phyloP scores from a whole-genome alignment of 768 basidiomycete genomes.

The Mycena filopes region DNA sequence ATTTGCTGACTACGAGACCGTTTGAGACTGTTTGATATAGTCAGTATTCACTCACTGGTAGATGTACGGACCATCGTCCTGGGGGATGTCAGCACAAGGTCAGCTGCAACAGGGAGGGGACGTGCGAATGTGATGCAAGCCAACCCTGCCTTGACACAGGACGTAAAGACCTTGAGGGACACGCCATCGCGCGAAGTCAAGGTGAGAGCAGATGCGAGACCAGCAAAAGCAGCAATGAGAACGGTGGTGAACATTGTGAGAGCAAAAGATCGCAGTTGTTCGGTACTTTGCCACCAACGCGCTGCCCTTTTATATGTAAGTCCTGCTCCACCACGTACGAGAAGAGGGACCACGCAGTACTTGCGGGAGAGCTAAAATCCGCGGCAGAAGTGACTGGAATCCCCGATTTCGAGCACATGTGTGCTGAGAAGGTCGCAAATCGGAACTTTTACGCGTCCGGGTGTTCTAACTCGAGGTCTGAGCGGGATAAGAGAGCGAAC shows the following conservation, averaged over 20 bases:
- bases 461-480: no score
- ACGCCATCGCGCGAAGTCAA: not conserved
- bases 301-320: no score
- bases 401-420: no score
- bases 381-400: no score
- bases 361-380: no score
- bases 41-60: not conserved
- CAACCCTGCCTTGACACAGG: not conserved
- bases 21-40: not conserved
- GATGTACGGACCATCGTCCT: not conserved
- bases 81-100: not conserved
- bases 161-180: not conserved
- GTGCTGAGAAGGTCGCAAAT: no score
- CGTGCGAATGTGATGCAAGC: not conserved
- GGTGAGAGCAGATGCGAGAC: not conserved
- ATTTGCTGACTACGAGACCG: not conserved
- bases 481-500: no score
- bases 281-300: not conserved
- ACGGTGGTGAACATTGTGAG: not conserved
- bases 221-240: not conserved
- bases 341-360: no score
- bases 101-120: no score
- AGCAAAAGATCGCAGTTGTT: not conserved
- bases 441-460: no score
- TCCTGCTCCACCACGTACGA: no score